Percentiles rank a stretch among this genome's conserved stretches.
Evolutionary conservation across 176 grass and related monocot genomes (phyloP).

Genomic region (Avena insularis): DNA sequence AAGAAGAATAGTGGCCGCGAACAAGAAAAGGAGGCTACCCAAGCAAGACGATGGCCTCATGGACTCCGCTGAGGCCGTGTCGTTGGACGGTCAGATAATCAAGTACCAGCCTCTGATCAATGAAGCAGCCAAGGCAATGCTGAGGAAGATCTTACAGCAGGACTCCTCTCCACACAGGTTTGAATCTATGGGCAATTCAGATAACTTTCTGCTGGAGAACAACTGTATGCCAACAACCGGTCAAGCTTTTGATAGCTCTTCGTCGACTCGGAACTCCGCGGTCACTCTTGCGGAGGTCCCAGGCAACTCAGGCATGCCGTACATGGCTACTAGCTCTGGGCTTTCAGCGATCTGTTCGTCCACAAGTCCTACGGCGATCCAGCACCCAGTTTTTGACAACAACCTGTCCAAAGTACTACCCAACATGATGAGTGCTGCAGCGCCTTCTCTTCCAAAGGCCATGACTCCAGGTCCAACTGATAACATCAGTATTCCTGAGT

Average conservation of each 20-base stretch:
- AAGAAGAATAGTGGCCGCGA: conserved; percentile 59
- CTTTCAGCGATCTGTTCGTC: conserved; percentile 66
- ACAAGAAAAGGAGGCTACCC: conserved; percentile 87
- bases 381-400: conserved; percentile 48
- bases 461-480: conserved; percentile 44
- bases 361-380: conserved; percentile 59
- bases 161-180: conserved; percentile 60
- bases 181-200: conserved; percentile 55
- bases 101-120: conserved; percentile 95
- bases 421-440: conserved; percentile 39
- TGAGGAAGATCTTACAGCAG: conserved; percentile 85
- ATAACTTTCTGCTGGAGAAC: conserved; percentile 64
- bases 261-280: conserved; percentile 68
- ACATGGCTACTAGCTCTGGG: conserved; percentile 57
- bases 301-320: conserved; percentile 56
- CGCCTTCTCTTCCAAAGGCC: conserved; percentile 51
- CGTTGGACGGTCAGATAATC: conserved; percentile 82
- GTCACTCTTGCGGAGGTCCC: conserved; percentile 80
- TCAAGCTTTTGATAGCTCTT: conserved; percentile 60
- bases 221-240: conserved; percentile 53
- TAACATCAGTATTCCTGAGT: conserved; percentile 50
- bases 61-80: conserved; percentile 37
- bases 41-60: conserved; percentile 62
- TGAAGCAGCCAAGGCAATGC: conserved; percentile 91
- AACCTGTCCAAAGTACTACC: conserved; percentile 44